Evolutionary conservation across 805 yeast species (phyloP), one percentile per base, ranked within the genome.

Genomic region (Ogataea salicorniae): DNA sequence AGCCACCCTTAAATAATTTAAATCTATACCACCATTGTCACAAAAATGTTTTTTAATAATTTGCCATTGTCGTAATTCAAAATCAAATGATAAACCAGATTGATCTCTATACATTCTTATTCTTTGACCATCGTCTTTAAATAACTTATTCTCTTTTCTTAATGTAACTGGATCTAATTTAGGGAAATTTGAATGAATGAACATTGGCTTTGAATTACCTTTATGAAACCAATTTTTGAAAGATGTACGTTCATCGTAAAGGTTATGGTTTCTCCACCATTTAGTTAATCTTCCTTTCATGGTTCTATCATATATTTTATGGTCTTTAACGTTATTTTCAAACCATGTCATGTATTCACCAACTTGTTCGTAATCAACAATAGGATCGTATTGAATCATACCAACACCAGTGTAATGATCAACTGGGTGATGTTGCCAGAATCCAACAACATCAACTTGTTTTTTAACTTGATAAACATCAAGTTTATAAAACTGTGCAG

Each of bases 1-100:
- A 4, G 51, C 54, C 20, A 48, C 20, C 17, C 47, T 48, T 29
- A 63, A 43, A 45, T 65, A 66, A 29, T 54, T 54, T 11, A 66
- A 47, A 2, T 57, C 45, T 16, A 66, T 45, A 3, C 57, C 54
- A n/a, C 44, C 47, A 15, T 37, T 35, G 2, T 61, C 56, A 47
- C 72, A 68, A 34, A 63, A 68, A 37, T 63, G 54, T 35, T 65
- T 61, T 39, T 73, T 64, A 75, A 81, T 79, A 42, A 74, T 69
- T 40, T 66, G 55, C 85, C 86, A 82, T 55, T 80, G 83, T 18
- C 72, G 70, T 41, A 74, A 62, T 58, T 83, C 87, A 57, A 81
- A 80, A 61, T 83, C 87, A 54, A 74, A 77, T 15, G 55, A 57
- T 14, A 66, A 43, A 13, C 62, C 58, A 13, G 56, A 50, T 44